Evolutionary conservation across 78 protist genomes (phyloP), one percentile per base, ranked within the genome.

Genomic region (Diacronema lutheri): DNA sequence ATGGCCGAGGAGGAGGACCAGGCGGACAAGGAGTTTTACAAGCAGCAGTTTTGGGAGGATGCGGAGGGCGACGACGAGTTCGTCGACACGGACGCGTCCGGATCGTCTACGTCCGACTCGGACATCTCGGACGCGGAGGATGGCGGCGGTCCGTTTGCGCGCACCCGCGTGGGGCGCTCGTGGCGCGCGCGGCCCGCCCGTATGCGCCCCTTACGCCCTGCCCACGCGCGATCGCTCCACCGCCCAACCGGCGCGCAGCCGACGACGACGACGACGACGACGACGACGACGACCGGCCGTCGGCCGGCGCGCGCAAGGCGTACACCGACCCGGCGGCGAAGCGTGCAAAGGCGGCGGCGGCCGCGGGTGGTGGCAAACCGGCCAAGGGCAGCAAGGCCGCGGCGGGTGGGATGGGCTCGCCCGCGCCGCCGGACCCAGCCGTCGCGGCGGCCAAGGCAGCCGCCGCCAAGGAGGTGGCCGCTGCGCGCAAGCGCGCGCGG

Each of bases 21-120:
- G 37, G 79, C 38, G 4, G 79, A 71, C 79, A 37, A 41, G 38
- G 79, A 38, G 9, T 71, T 71, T 12, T 71, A 71, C 79, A 5
- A 23, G 31, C 79, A 71, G 79, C 37, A 23, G 12, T 71, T 71
- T 14, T 71, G 79, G 79, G 79, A n/a, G 20, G 79, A 71, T 25
- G 79, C 33, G 12, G 79, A 71, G 79, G 79, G 9, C n/a, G 79
- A 71, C 79, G 57, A 19, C 26, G 79, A 71, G 10, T 71, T 26
- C 38, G 58, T 26, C 33, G 58, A 71, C 5, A 56, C 58, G 13
- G 79, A 41, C 35, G 79, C 40, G 50, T 44, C 50, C 50, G 50
- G 7, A 7, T 3, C 3, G 50, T 9, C 16, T 7, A 44, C 50
- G 50, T 44, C 50, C 16, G 50, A 44, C 50, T 44, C 50, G 16